Conservation (phyloP, 2,329 filamentous ascomycete genomes). For the Penicillium sp. region DNA sequence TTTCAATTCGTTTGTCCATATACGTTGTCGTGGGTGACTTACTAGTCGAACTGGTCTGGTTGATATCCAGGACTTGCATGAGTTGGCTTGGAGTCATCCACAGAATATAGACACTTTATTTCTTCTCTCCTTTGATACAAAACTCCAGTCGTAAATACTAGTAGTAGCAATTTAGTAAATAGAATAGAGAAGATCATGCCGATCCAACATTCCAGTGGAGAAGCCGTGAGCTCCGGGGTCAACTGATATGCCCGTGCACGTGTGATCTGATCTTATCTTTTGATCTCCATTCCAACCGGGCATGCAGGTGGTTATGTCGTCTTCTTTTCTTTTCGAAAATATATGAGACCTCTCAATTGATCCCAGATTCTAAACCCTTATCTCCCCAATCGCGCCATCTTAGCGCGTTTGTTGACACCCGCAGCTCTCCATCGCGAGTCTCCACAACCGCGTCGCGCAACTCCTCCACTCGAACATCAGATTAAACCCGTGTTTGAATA, state of each 20-base stretch:
- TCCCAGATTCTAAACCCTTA: not conserved
- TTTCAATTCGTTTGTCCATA: conserved; percentile 26
- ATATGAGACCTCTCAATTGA: not conserved
- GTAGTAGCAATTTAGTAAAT: not conserved
- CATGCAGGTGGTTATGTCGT: not conserved
- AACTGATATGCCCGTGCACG: conserved; percentile 23
- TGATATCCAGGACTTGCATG: not conserved
- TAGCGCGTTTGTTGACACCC: conserved; percentile 22
- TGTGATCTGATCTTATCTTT: conserved; percentile 26
- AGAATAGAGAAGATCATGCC: conserved; percentile 17
- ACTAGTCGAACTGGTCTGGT: not conserved
- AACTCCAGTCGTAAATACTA: not conserved
- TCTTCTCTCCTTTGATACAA: not conserved
- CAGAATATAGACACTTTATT: conserved; percentile 14
- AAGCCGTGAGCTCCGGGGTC: conserved; percentile 19
- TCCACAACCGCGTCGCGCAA: conserved; percentile 27
- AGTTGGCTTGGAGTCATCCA: not conserved
- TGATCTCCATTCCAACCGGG: not conserved
- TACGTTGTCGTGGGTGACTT: conserved; percentile 13
- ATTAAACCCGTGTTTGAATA: not conserved
- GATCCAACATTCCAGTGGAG: conserved; percentile 24
- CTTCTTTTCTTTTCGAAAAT: not conserved
- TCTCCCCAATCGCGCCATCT: conserved; percentile 5
- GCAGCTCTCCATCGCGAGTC: conserved; percentile 10
- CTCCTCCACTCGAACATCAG: conserved; percentile 1